These are phyloP conservation scores for Yamadazyma buinensis DNA, from an alignment of 1,139 yeast species.

Conservation along the genomic window DNA sequence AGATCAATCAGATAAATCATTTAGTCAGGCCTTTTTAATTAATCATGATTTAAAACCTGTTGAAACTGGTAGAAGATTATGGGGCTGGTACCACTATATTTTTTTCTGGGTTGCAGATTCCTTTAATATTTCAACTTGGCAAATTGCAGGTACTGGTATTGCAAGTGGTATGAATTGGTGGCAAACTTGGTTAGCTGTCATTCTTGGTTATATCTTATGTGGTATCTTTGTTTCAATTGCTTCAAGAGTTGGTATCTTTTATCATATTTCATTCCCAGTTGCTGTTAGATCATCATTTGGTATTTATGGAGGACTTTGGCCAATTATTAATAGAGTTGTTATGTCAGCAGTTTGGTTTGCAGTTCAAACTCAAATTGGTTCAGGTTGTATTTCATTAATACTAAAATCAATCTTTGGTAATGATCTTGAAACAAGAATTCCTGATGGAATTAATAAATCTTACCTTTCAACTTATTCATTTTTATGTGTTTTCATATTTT, in stretches of 20 bases:
- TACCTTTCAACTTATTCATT: conserved; percentile 61
- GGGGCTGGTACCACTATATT: conserved; percentile 80
- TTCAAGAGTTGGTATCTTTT: conserved; percentile 68
- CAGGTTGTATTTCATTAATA: conserved; percentile 75
- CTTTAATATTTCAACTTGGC: conserved; percentile 83
- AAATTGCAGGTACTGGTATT: conserved; percentile 79
- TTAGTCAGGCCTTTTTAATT: conserved; percentile 56
- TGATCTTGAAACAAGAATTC: conserved; percentile 42
- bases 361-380: conserved; percentile 80
- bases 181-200: conserved; percentile 84
- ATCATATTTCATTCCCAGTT: conserved; percentile 78
- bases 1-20: conserved; percentile 31
- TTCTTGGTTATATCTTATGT: conserved; percentile 65
- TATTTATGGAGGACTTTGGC: conserved; percentile 76
- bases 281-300: conserved; percentile 74
- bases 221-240: conserved; percentile 61
- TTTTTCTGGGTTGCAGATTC: conserved; percentile 87
- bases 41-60: conserved; percentile 79
- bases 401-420: conserved; percentile 64
- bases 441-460: conserved; percentile 48
- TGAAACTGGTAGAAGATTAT: conserved; percentile 59
- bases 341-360: conserved; percentile 84
- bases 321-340: conserved; percentile 72
- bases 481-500: conserved; percentile 71
- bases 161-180: conserved; percentile 73